Conservation (phyloP, 208 protist species). For the Crithidia expoeki region DNA sequence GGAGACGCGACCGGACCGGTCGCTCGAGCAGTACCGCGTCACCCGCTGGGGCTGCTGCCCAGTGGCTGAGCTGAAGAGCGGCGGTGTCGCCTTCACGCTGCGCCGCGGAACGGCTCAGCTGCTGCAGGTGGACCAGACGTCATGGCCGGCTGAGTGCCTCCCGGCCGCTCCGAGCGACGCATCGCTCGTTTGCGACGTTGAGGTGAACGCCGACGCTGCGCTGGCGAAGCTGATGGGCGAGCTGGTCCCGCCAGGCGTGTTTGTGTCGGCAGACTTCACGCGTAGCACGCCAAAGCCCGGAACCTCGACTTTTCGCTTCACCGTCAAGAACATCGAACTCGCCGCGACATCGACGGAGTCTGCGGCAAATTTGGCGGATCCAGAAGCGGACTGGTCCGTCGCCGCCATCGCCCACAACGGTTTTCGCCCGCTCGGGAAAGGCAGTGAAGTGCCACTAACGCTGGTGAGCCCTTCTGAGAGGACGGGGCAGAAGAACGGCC, state of each 20-base stretch:
- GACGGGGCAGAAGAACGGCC: background rate
- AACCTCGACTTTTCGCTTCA: slow-evolving; percentile 58
- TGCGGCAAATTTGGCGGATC: slow-evolving; percentile 42
- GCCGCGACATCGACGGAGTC: slow-evolving; percentile 47
- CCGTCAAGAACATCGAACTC: slow-evolving; percentile 63
- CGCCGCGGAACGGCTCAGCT: slow-evolving; percentile 76
- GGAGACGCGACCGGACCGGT: slow-evolving; percentile 29
- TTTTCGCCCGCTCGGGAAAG: slow-evolving; percentile 81
- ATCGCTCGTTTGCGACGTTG: slow-evolving; percentile 41
- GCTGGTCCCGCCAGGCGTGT: slow-evolving; percentile 79
- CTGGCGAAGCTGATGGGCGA: slow-evolving; percentile 55
- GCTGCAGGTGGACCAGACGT: slow-evolving; percentile 52
- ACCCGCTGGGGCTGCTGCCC: slow-evolving; percentile 62
- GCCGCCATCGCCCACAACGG: slow-evolving; percentile 89
- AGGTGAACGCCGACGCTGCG: slow-evolving; percentile 42
- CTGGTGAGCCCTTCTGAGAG: slow-evolving; percentile 25
- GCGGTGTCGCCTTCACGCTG: slow-evolving; percentile 31
- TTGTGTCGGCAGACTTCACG: slow-evolving; percentile 81
- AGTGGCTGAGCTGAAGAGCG: slow-evolving; percentile 35
- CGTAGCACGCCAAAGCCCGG: slow-evolving; percentile 47
- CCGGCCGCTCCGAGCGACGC: slow-evolving; percentile 30
- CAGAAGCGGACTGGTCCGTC: slow-evolving; percentile 70
- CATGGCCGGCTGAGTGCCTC: slow-evolving; percentile 58
- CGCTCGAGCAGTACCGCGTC: slow-evolving; percentile 56
- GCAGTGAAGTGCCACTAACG: slow-evolving; percentile 68